Evolutionary conservation across 2,329 filamentous ascomycete genomes (phyloP), one percentile per base, ranked within the genome.

Genomic region (Didymosphaeria variabile): DNA sequence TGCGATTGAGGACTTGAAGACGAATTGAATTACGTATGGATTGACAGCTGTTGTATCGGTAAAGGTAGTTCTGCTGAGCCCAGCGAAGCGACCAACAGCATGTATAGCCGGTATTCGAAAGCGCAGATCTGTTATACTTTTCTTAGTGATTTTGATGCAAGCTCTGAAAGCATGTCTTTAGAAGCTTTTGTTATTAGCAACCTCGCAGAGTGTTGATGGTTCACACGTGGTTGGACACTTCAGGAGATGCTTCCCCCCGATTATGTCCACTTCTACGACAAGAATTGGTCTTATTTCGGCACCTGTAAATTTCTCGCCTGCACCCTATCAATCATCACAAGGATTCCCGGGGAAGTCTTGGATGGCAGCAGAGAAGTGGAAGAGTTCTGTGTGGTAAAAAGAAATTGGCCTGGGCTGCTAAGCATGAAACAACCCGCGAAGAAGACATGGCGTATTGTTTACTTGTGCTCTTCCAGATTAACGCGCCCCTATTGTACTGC

Each of bases 381-480:
- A 29, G n/a, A 12, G 12, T 49, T 23, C 36, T 32, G 36, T 29
- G 56, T 58, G 8, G 63, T 45, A 6, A 15, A 55, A 15, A 52
- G 57, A 23, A 62, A n/a, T n/a, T 67, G 55, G 55, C 49, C 3
- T 67, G 65, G 65, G 57, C 60, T 2, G 21, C 54, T 9, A 36
- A 13, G 15, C 36, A 63, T 1, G 4, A 26, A 10, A 65, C 62
- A 3, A 61, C 67, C 6, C 34, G 63, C 26, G 40, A 42, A 29
- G 73, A 76, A 62, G 73, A 76, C 58, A 55, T 40, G n/a, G 70
- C 72, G 1, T 76, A 76, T 54, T 75, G 57, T 31, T 61, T 76
- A 3, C 53, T 76, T 4, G 73, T 72, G 0, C 51, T 74, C 7
- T 70, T 73, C 49, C 59, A 61, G 49, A 59, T 76, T 10, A 60